Conservation (phyloP, 768 basidiomycete genomes). For the Gloeopeniophorella convolvens region DNA sequence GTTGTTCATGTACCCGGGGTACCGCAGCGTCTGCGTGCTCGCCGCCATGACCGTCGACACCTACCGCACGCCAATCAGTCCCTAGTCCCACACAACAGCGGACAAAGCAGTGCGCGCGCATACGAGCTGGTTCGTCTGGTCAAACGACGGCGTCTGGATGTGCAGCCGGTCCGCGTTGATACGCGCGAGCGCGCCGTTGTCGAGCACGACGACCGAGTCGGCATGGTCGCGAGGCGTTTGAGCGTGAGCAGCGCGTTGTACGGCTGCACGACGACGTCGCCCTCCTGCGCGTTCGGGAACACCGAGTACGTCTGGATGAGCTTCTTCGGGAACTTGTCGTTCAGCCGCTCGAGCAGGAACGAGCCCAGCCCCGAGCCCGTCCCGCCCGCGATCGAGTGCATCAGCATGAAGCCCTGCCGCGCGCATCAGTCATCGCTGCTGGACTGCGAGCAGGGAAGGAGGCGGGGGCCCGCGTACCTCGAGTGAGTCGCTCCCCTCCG, state of each 20-base stretch:
- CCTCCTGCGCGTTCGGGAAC: conserved; percentile 89
- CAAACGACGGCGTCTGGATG: conserved; percentile 79
- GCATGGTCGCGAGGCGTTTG: conserved; percentile 91
- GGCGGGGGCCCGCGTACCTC: conserved; percentile 56
- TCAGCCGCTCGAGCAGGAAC: conserved; percentile 92
- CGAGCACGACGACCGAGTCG: conserved; percentile 94
- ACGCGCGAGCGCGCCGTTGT: conserved; percentile 88
- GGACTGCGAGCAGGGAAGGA: not conserved
- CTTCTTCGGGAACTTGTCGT: conserved; percentile 98
- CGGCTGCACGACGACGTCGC: conserved; percentile 97
- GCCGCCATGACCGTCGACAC: conserved; percentile 97
- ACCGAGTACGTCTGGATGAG: conserved; percentile 99
- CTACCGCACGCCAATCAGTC: conserved; percentile 33
- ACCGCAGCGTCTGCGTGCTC: conserved; percentile 92
- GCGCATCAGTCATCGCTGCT: not conserved
- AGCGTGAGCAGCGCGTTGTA: conserved; percentile 94
- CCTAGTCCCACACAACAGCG: not conserved
- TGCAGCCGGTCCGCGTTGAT: conserved; percentile 92
- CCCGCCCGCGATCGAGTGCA: conserved; percentile 98
- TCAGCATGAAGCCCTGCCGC: conserved; percentile 97
- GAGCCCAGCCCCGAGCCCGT: conserved; percentile 98
- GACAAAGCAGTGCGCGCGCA: not conserved
- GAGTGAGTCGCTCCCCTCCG: conserved; percentile 93
- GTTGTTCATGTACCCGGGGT: conserved; percentile 99
- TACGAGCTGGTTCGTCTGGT: conserved; percentile 91